A percentile compares a stretch with the other conserved stretches of the same genome.
Evolutionary conservation across 345 rosid genomes (phyloP).

Genomic region (Sisymbrium altissimum): DNA sequence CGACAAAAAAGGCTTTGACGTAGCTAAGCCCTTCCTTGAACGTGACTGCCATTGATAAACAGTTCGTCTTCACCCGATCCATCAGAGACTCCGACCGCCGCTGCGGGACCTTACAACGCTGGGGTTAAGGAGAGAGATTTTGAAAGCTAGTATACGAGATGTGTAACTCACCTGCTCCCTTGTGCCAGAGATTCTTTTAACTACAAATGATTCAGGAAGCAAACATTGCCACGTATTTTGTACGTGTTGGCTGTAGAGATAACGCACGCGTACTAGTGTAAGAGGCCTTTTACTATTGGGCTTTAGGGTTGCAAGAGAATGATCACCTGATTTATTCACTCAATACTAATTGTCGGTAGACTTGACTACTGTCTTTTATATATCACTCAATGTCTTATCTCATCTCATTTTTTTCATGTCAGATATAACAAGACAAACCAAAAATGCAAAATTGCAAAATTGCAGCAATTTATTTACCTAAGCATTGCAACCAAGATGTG

Average conservation of each 20-base stretch:
- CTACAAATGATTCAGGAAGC: constrained; percentile 11
- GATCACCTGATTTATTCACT: background rate
- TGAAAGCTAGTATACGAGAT: background rate
- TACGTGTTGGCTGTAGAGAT: background rate
- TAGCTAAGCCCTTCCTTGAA: constrained; percentile 47
- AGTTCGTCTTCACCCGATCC: constrained; percentile 35
- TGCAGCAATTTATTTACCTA: too few species aligned
- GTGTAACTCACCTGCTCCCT: background rate
- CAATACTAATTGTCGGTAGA: background rate
- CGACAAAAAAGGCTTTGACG: constrained; percentile 47
- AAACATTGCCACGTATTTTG: constrained; percentile 6
- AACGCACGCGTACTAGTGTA: background rate
- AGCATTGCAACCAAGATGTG: background rate
- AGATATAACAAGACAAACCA: too few species aligned
- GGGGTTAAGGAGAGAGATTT: background rate
- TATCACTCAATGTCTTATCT: background rate
- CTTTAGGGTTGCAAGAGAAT: background rate
- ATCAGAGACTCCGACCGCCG: constrained; percentile 19
- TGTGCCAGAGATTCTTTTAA: constrained; percentile 1
- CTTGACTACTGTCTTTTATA: background rate
- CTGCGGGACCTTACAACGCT: background rate
- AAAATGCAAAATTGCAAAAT: too few species aligned
- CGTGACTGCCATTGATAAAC: constrained; percentile 43
- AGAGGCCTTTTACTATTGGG: background rate
- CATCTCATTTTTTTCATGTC: background rate